Conservation (phyloP, 441 rosid genomes). For the Hypseocharis bilobata region DNA sequence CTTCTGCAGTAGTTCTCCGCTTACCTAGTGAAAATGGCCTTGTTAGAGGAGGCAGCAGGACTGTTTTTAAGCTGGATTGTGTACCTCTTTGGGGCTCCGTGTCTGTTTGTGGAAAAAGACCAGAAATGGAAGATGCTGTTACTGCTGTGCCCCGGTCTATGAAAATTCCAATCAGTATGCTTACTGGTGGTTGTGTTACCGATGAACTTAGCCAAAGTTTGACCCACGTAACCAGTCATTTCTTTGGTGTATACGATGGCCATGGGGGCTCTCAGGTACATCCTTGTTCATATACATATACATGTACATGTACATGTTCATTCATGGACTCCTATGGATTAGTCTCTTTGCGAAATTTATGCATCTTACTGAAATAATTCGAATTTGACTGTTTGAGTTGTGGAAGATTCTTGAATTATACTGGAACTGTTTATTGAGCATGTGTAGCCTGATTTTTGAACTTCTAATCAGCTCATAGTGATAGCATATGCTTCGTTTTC, state of each 20-base stretch:
- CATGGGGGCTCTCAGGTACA: slow-evolving; percentile 85
- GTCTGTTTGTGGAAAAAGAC: slow-evolving; percentile 70
- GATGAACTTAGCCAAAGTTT: slow-evolving; percentile 43
- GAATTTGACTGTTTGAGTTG: not conserved
- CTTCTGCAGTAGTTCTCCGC: slow-evolving; percentile 57
- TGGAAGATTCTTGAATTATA: not conserved
- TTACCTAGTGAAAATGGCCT: slow-evolving; percentile 39
- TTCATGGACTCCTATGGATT: not conserved
- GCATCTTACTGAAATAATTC: not conserved
- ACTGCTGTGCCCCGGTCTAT: slow-evolving; percentile 49
- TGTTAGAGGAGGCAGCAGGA: slow-evolving; percentile 32
- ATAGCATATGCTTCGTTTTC: not conserved
- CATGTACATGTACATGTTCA: not conserved
- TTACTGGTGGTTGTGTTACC: slow-evolving; percentile 37
- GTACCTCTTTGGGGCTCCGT: slow-evolving; percentile 76
- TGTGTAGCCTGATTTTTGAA: too few relatives aligned
- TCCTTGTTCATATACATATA: not conserved
- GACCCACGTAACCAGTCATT: slow-evolving; percentile 56
- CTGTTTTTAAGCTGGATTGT: slow-evolving; percentile 64
- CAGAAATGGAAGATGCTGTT: slow-evolving; percentile 93
- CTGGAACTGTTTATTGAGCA: too few relatives aligned
- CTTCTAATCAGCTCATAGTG: too few relatives aligned
- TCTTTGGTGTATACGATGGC: slow-evolving; percentile 88
- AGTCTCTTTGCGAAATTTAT: not conserved
- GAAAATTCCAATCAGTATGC: slow-evolving; percentile 63